Conservation (phyloP, 805 yeast species). For the Wickerhamomyces alni region DNA sequence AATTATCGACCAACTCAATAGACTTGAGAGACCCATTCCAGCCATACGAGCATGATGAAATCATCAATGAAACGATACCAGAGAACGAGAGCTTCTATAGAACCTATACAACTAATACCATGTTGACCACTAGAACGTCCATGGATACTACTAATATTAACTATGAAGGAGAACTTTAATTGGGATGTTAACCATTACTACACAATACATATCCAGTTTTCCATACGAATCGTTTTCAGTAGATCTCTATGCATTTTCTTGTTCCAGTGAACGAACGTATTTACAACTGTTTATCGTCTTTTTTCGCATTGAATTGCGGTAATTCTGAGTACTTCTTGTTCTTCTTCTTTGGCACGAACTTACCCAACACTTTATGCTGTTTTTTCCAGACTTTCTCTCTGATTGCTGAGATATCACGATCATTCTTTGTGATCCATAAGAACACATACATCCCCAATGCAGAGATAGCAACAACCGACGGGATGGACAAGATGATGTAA, state of each 20-base stretch:
- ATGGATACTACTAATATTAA: constrained; percentile 6
- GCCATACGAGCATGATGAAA: background rate
- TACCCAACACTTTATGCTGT: constrained; percentile 35
- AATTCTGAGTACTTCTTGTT: constrained; percentile 36
- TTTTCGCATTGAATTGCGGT: constrained; percentile 29
- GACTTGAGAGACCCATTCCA: background rate
- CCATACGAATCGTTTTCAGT: no score
- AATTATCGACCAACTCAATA: background rate
- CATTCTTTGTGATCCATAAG: constrained; percentile 47
- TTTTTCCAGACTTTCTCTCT: constrained; percentile 29
- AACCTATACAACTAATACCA: constrained; percentile 2
- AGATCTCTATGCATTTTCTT: no score
- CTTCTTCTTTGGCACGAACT: constrained; percentile 28
- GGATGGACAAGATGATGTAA: constrained; percentile 61
- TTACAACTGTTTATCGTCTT: constrained; percentile 8
- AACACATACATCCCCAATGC: constrained; percentile 62
- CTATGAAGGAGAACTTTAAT: background rate
- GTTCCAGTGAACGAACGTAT: no score
- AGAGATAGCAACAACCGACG: constrained; percentile 56
- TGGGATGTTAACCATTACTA: no score
- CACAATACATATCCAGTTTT: no score
- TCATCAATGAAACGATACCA: background rate
- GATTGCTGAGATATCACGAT: constrained; percentile 45
- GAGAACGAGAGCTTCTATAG: constrained; percentile 1
- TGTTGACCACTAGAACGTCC: constrained; percentile 14